Evolutionary conservation across 768 basidiomycete genomes (phyloP), one percentile per base, ranked within the genome.

Genomic region (Suillus discolor): DNA sequence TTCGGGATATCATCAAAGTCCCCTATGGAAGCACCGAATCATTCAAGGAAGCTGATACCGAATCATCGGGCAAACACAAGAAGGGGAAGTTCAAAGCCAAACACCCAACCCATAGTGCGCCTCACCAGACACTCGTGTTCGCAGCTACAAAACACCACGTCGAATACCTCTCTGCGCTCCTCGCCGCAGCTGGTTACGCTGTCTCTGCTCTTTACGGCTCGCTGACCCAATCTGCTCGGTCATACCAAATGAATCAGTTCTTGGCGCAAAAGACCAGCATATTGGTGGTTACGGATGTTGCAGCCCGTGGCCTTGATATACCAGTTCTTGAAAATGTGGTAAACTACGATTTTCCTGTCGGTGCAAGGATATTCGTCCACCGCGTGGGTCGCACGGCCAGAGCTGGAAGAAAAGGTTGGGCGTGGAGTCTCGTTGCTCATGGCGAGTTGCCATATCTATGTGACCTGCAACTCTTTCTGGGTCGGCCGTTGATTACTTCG

Each of bases 71-170:
- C 13, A 80, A 79, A 66, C 80, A 82, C 55, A 83, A 82, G 71
- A 87, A 89, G 74, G 75, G 74, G 63, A 92, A 88, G 72, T 81
- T 75, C 61, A 79, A 79, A 62, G 81, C 81, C 53, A 85, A 83
- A 67, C 73, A 78, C 65, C 72, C 73, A 15, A 77, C 79, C n/a
- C 78, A 77, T n/a, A 87, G 86, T 8, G 88, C 88, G 3, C 88
- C 93, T 28, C 91, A 96, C 75, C 97, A 99, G 77, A 96, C 96
- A 1, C 87, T 99, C 59, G 85, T 99, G 9, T 99, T 99, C 72
- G 89, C 91, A 3, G 94, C 97, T 7, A 99, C 97, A 23, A 99
- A 99, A 77, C 97, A 99, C 73, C 97, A 99, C 71, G 96, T 99
- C 72, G 97, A 99, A 77, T 99, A 97, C 75, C 84, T 99, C 54